A percentile compares a stretch with the other conserved stretches of the same genome.
These are phyloP conservation scores for Lactarius akahatsu DNA, from an alignment of 768 basidiomycete species.

Conservation along the genomic window DNA sequence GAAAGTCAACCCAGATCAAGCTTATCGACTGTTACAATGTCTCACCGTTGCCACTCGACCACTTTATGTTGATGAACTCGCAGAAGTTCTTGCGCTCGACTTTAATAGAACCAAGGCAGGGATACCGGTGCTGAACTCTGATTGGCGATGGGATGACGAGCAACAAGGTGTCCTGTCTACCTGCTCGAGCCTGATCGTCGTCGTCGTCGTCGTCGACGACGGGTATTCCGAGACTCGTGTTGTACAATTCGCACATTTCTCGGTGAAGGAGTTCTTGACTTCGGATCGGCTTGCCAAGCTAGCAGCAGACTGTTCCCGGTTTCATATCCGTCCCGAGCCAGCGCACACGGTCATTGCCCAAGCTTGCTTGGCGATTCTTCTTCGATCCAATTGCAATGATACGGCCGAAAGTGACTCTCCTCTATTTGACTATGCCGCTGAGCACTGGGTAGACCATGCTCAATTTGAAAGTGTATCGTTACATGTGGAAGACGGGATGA, in stretches of 20 bases:
- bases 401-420: neutral
- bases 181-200: neutral
- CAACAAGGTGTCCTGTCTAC: neutral
- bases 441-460: neutral
- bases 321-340: neutral
- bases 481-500: neutral
- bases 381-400: neutral
- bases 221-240: neutral
- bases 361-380: neutral
- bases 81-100: neutral
- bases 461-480: neutral
- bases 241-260: slow-evolving; percentile 1
- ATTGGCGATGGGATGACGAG: no score
- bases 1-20: neutral
- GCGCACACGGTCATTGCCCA: neutral
- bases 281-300: neutral
- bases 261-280: slow-evolving; percentile 2
- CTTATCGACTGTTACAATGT: neutral
- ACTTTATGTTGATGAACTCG: neutral
- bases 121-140: neutral
- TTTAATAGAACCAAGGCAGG: neutral
- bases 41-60: neutral
- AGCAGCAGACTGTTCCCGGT: neutral
- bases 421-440: neutral
- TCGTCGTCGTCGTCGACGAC: neutral